Base-by-base conservation (phyloP, 768 basidiomycete genomes). In the Hemileccinum rubropunctum region DNA sequence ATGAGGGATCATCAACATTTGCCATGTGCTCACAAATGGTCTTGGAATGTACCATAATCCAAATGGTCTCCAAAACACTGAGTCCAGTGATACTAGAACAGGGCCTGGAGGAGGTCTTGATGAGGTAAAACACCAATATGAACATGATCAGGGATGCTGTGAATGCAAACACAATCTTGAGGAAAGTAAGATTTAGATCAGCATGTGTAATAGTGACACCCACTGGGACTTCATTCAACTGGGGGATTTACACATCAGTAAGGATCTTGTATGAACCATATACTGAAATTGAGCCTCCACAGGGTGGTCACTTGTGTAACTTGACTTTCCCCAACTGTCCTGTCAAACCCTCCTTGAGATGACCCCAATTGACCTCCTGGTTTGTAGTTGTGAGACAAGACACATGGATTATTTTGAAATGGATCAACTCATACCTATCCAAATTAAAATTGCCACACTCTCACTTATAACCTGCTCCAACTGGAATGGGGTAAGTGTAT, bases 231-330 rank as follows among this genome's bases (percentile, higher is more conserved):
- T 4, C 5, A 41, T 60, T 59, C 41, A 59, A 50, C 58, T 60
- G 15, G 13, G 8, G 11, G 3, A 4, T 8, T 0, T 30, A 4
- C 4, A 7, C 4, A 14, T 44, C 2, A 50, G 17, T 30, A 30
- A 30, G 4, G 2, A 30, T 30, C 28, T 12, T 9, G 2, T 14
- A 17, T 10, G 14, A 12, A 6, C n/a, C 14, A 20, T 15, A 2
- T 32, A 17, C 58, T 48, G 8, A 59, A 58, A 52, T 59, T 48
- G n/a, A 59, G 28, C 18, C 58, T 50, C 58, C 43, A 56, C 20
- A 41, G 3, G 32, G 45, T 51, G 10, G 30, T 18, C 18, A 43
- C 44, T 6, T 60, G 49, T 14, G 41, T 48, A 4, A 57, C 54
- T 40, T 23, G 42, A 23, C 37, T 49, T 26, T 28, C 28, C 12